These are phyloP conservation scores for Aschersonia sp. DNA, from an alignment of 2,329 filamentous ascomycete species.

Conservation along the genomic window DNA sequence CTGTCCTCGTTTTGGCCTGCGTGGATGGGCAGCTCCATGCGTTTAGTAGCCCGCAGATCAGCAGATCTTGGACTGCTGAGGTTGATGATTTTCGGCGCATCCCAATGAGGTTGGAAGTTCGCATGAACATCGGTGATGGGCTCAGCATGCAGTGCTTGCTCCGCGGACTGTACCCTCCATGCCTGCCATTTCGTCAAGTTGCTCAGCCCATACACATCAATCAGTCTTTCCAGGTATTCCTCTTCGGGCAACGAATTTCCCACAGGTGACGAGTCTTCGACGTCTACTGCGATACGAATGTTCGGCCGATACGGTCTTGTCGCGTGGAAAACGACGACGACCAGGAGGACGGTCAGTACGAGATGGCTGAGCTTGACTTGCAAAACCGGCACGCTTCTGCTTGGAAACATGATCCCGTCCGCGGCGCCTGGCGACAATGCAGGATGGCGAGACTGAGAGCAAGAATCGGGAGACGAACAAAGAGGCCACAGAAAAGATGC, in stretches of 20 bases:
- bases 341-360: conserved; percentile 10
- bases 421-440: conserved; percentile 1
- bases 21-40: conserved; percentile 19
- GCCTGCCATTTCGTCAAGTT: conserved; percentile 18
- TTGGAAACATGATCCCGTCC: conserved; percentile 11
- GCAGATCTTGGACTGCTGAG: conserved; percentile 10
- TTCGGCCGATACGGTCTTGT: conserved; percentile 6
- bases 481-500: too few species aligned
- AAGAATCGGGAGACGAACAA: too few species aligned
- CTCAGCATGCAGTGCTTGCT: conserved; percentile 12
- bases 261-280: conserved; percentile 5
- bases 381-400: conserved; percentile 10
- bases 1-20: conserved; percentile 14
- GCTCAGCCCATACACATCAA: conserved; percentile 13
- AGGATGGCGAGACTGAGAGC: too few species aligned
- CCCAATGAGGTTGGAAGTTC: conserved; percentile 16
- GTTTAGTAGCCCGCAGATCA: conserved; percentile 13
- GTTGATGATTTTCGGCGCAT: conserved; percentile 11
- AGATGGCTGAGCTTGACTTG: conserved; percentile 11
- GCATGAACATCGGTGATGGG: conserved; percentile 15
- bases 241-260: conserved; percentile 14
- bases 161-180: conserved; percentile 16
- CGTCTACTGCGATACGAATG: conserved; percentile 1
- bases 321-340: conserved; percentile 11
- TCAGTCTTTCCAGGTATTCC: conserved; percentile 16